These are phyloP conservation scores for Peterozyma xylosa DNA, from an alignment of 805 yeast species.

Conservation along the genomic window DNA sequence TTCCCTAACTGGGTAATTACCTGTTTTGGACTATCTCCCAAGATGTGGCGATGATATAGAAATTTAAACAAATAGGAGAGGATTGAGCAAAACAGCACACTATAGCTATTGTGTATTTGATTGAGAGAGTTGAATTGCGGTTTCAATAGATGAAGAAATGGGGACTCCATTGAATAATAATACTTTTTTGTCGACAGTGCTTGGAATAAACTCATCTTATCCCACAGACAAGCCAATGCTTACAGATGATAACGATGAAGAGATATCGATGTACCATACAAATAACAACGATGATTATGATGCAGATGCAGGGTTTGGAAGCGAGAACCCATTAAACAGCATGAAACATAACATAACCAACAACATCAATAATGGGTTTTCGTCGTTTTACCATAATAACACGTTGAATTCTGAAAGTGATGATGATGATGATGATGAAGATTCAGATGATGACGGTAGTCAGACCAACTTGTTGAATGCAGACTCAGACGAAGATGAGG, in stretches of 20 bases:
- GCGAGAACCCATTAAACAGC: not conserved
- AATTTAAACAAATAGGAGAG: too few relatives aligned
- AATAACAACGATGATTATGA: not conserved
- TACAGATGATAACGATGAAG: constrained; percentile 14
- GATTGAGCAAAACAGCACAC: too few relatives aligned
- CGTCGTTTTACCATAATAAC: not conserved
- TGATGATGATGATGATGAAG: constrained; percentile 6
- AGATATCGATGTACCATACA: constrained; percentile 10
- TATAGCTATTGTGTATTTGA: too few relatives aligned
- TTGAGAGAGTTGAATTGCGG: too few relatives aligned
- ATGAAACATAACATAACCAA: constrained; percentile 14
- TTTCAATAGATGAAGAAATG: constrained; percentile 1
- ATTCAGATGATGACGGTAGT: constrained; percentile 1
- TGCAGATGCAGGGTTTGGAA: not conserved
- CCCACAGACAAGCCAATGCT: constrained; percentile 17
- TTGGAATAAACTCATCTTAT: constrained; percentile 35
- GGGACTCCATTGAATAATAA: constrained; percentile 23
- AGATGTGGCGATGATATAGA: too few relatives aligned
- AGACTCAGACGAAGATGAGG: constrained; percentile 15
- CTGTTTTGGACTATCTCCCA: too few relatives aligned
- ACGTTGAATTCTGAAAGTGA: not conserved
- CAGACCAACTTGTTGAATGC: not conserved
- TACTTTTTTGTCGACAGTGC: constrained; percentile 58
- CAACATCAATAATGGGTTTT: not conserved
- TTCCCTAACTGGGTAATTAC: too few relatives aligned